These are phyloP conservation scores for Haematococcus lacustris DNA, from an alignment of 139 green algal species.

Conservation along the genomic window DNA sequence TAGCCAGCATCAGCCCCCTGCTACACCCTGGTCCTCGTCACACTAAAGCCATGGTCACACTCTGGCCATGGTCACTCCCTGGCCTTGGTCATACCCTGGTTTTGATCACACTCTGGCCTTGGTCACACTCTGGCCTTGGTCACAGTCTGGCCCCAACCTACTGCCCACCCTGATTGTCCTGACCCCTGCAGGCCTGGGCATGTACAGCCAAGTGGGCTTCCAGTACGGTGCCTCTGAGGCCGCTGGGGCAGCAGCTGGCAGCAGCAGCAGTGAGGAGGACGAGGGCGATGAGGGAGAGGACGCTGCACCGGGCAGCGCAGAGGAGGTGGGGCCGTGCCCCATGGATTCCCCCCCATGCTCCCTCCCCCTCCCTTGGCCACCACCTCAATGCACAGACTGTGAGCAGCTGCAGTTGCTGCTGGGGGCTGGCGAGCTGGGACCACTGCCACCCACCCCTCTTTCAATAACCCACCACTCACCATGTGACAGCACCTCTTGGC, in stretches of 20 bases:
- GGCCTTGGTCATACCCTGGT: not conserved
- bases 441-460: not conserved
- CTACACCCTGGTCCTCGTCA: not conserved
- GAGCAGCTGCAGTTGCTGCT: not conserved
- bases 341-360: not conserved
- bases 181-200: slow-evolving; percentile 27
- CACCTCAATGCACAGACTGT: not conserved
- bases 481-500: not conserved
- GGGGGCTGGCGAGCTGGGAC: not conserved
- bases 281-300: slow-evolving; percentile 1
- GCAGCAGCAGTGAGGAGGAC: not conserved
- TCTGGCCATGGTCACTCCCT: not conserved
- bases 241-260: not conserved
- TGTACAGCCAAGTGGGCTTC: slow-evolving; percentile 56
- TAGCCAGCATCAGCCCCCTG: not conserved
- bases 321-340: not conserved
- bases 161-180: not conserved
- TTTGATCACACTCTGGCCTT: not conserved
- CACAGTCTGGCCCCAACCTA: not conserved
- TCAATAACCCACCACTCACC: not conserved
- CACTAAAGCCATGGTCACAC: not conserved
- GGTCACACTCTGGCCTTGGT: not conserved
- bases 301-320: not conserved
- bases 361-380: not conserved
- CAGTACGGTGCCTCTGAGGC: slow-evolving; percentile 33